Evolutionary conservation across 306 rosid genomes (phyloP), one percentile per base, ranked within the genome.

Genomic region (Comarum palustre): DNA sequence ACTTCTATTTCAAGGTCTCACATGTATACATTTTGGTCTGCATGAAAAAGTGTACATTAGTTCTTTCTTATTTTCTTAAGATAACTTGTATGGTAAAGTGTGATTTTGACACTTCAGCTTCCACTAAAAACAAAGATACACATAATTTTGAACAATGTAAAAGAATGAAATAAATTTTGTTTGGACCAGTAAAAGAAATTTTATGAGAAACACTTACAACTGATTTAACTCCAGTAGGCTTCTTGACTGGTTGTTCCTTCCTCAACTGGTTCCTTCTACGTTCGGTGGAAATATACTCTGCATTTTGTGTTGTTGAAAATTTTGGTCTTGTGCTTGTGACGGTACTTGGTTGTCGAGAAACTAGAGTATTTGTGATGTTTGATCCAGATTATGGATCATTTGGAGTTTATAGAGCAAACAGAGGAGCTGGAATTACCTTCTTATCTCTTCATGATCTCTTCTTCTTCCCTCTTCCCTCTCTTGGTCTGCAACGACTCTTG

Each of bases 361-460:
- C 81, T 68, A 73, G 84, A 75, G 60, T 86, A 78, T 79, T 79
- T 39, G 25, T 63, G 25, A 75, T 58, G 76, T 75, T 78, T 39
- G 86, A 81, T 64, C 69, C 81, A 73, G 77, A 79, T 74, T 69
- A 88, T 36, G 81, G 80, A n/a, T n/a, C n/a, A n/a, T n/a, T n/a
- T n/a, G n/a, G n/a, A n/a, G n/a, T n/a, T n/a, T n/a, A n/a, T n/a
- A n/a, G n/a, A n/a, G n/a, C n/a, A n/a, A n/a, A n/a, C n/a, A n/a
- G n/a, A n/a, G n/a, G n/a, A n/a, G n/a, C n/a, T n/a, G n/a, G n/a
- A n/a, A n/a, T n/a, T n/a, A n/a, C n/a, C n/a, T n/a, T n/a, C n/a
- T n/a, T n/a, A n/a, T n/a, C n/a, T n/a, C n/a, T n/a, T n/a, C n/a
- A n/a, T n/a, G n/a, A n/a, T n/a, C n/a, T n/a, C n/a, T n/a, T n/a